Base-by-base conservation (phyloP, 768 basidiomycete genomes). In the Serendipita sp. region DNA sequence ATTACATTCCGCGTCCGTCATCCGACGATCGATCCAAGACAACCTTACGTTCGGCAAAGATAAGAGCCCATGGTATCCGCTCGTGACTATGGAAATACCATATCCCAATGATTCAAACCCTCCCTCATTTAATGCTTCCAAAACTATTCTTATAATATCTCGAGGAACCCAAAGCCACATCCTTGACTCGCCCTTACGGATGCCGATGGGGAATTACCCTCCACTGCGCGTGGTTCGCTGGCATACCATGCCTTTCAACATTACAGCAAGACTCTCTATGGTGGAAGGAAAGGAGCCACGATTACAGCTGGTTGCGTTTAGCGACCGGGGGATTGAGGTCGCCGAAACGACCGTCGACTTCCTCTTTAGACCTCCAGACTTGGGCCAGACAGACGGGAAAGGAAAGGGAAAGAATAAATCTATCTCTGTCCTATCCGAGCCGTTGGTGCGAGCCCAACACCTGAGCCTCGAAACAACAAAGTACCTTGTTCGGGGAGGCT, bases 281-380 rank as follows among this genome's bases (percentile, higher is more conserved):
- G 72, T 76, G 4, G 67, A 73, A 2, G 64, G 45, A 15, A 65
- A 68, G 1, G 71, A 73, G 8, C 78, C 81, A 6, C 78, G 81
- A 68, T 72, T 92, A 50, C 90, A 92, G 70, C 71, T 90, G 40
- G 75, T 87, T 52, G 84, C 81, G 16, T 81, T 91, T 62, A 78
- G 83, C 27, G 84, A 85, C 63, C 78, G 82, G 64, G 88, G 88
- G 10, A 68, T 92, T 15, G 89, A 92, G 70, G 80, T 84, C 2
- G 83, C 86, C 66, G 90, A 92, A 72, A 60, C 36, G 4, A 8
- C 29, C 16, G n/a, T 33, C 3, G 13, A 27, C 31, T 60, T 60
- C 33, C 55, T 60, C 71, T 85, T 34, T 72, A 80, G 1, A 72
- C 88, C 10, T 72, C 79, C 8, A 78, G 78, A 63, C 71, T 88